Conservation (phyloP, 331 rosid genomes). For the Malus hybrid region DNA sequence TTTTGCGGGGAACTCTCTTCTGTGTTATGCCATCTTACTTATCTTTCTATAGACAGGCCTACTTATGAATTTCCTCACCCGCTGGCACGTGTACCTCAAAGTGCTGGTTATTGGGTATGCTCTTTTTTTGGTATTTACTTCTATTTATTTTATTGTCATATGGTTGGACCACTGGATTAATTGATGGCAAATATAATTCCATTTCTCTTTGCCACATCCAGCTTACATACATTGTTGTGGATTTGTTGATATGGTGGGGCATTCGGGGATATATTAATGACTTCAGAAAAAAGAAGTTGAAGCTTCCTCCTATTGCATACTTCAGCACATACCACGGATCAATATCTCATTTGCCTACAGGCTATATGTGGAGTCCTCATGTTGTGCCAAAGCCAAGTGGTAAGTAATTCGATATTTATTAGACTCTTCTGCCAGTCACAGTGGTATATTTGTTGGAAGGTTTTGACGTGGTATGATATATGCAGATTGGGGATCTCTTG, state of each 20-base stretch:
- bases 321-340: constrained; percentile 92
- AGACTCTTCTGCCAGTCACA: background rate
- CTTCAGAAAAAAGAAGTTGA: constrained; percentile 80
- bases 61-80: constrained; percentile 88
- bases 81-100: constrained; percentile 86
- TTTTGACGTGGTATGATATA: constrained; percentile 20
- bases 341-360: constrained; percentile 91
- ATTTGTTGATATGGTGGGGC: constrained; percentile 93
- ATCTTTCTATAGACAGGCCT: constrained; percentile 64
- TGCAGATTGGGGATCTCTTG: constrained; percentile 94
- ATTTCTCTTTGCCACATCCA: constrained; percentile 33
- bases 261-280: constrained; percentile 75
- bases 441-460: constrained; percentile 6
- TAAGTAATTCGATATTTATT: constrained; percentile 16
- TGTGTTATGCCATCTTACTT: constrained; percentile 14
- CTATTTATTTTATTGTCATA: constrained; percentile 3
- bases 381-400: constrained; percentile 94
- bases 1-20: background rate
- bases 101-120: constrained; percentile 92
- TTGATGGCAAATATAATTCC: constrained; percentile 9
- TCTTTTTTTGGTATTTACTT: constrained; percentile 7
- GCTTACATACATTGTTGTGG: constrained; percentile 86
- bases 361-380: constrained; percentile 95
- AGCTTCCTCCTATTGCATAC: constrained; percentile 94
- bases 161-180: constrained; percentile 10